These are phyloP conservation scores for Verticillium isaacii DNA, from an alignment of 2,329 filamentous ascomycete genomes.

Conservation along the genomic window DNA sequence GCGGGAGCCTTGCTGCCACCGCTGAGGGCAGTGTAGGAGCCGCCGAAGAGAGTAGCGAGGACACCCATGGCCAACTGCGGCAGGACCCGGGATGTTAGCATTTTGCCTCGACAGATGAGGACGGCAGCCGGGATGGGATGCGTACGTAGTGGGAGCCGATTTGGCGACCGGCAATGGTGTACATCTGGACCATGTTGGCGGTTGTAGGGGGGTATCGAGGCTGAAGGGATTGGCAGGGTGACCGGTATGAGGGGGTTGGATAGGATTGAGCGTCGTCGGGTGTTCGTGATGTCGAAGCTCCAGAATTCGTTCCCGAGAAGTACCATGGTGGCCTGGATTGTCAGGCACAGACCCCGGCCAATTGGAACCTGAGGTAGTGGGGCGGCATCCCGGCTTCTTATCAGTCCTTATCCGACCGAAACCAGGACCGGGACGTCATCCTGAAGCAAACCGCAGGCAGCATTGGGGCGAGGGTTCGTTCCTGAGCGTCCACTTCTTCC, in stretches of 20 bases:
- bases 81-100: constrained; percentile 12
- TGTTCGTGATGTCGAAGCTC: constrained; percentile 13
- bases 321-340: constrained; percentile 1
- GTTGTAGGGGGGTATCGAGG: constrained; percentile 18
- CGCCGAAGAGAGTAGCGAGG: constrained; percentile 46
- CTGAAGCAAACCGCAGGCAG: constrained; percentile 2
- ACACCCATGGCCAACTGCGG: constrained; percentile 53
- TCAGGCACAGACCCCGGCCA: constrained; percentile 1
- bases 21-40: constrained; percentile 36
- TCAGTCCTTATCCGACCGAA: background rate
- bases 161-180: constrained; percentile 54
- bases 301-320: constrained; percentile 10
- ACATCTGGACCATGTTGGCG: constrained; percentile 43
- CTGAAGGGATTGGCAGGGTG: constrained; percentile 21
- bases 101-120: background rate
- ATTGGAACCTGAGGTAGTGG: background rate
- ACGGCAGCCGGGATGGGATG: constrained; percentile 13
- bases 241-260: constrained; percentile 20
- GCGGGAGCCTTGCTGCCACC: constrained; percentile 39
- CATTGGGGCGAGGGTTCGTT: background rate
- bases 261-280: constrained; percentile 15
- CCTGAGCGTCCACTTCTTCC: background rate
- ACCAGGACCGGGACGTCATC: background rate
- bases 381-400: background rate
- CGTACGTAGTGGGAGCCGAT: constrained; percentile 58